Percentiles rank a stretch among this genome's conserved stretches.
phyloP scores from a whole-genome alignment of 2,329 filamentous ascomycete species.

The Ophiostoma quercus region DNA sequence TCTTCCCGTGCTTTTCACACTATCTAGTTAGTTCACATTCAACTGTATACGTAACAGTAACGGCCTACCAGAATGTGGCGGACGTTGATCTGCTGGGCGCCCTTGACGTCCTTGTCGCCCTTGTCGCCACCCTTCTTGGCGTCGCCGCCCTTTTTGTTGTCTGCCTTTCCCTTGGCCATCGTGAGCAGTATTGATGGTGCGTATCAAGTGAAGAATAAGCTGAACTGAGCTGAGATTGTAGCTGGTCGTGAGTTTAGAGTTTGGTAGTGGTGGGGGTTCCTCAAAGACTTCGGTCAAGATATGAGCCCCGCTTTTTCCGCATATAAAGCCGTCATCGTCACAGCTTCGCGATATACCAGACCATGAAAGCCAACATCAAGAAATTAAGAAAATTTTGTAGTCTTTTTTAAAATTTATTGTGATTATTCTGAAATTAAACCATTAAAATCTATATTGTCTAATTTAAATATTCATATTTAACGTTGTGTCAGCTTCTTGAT shows the following conservation, averaged over 20 bases:
- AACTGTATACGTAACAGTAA: not conserved
- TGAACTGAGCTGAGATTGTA: not conserved
- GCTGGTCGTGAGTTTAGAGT: not conserved
- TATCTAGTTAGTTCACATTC: constrained; percentile 36
- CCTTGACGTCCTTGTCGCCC: constrained; percentile 27
- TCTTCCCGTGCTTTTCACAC: constrained; percentile 73
- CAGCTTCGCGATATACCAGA: not conserved
- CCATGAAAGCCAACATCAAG: not conserved
- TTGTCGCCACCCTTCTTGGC: constrained; percentile 23
- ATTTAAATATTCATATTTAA: too few relatives aligned
- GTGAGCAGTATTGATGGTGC: not conserved
- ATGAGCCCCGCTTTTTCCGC: not conserved
- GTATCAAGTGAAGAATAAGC: too few relatives aligned
- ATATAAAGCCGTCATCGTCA: not conserved
- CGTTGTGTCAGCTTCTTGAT: too few relatives aligned
- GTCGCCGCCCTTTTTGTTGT: constrained; percentile 26
- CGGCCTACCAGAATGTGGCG: constrained; percentile 61
- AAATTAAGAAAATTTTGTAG: too few relatives aligned
- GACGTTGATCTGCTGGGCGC: constrained; percentile 54
- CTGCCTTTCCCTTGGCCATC: constrained; percentile 29
- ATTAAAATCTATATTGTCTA: too few relatives aligned
- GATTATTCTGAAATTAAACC: too few relatives aligned
- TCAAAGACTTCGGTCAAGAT: not conserved
- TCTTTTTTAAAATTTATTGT: too few relatives aligned
- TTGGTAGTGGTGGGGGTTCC: not conserved